A percentile compares a stretch with the other conserved stretches of the same genome.
Evolutionary conservation across 2,329 filamentous ascomycete genomes (phyloP).

Genomic region (Cladosporium sp.): DNA sequence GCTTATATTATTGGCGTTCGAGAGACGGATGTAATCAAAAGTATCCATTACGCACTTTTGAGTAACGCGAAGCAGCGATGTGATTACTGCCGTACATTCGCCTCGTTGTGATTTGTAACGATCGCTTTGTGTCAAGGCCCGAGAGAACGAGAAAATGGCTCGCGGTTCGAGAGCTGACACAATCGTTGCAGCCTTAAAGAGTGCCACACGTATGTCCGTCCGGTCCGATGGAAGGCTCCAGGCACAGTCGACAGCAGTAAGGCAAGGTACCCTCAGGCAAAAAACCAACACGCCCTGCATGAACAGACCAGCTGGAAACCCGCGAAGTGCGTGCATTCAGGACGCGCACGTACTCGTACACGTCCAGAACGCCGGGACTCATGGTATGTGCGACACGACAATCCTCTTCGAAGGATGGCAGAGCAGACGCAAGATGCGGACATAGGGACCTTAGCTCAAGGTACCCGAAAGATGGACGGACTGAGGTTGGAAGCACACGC

Average conservation of each 20-base stretch:
- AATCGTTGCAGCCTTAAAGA: not conserved
- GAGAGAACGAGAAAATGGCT: not conserved
- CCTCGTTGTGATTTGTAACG: not conserved
- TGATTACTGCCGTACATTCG: not conserved
- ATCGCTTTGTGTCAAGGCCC: not conserved
- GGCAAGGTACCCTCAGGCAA: not conserved
- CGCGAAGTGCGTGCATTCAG: not conserved
- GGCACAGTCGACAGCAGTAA: not conserved
- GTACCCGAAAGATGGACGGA: not conserved
- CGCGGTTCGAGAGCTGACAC: not conserved
- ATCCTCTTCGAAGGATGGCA: not conserved
- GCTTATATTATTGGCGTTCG: not conserved
- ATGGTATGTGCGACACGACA: not conserved
- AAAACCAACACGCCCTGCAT: conserved; percentile 1
- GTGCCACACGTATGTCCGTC: not conserved
- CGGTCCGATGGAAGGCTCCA: not conserved
- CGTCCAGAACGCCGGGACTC: no score
- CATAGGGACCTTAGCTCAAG: not conserved
- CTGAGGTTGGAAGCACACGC: not conserved
- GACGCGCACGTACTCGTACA: not conserved
- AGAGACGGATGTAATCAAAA: not conserved
- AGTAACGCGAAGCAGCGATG: not conserved
- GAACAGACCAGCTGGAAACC: not conserved
- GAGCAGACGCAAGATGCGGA: not conserved
- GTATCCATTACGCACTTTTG: not conserved